Evolutionary conservation across 2,329 filamentous ascomycete genomes (phyloP).

Genomic region (Metarhizium brunneum): DNA sequence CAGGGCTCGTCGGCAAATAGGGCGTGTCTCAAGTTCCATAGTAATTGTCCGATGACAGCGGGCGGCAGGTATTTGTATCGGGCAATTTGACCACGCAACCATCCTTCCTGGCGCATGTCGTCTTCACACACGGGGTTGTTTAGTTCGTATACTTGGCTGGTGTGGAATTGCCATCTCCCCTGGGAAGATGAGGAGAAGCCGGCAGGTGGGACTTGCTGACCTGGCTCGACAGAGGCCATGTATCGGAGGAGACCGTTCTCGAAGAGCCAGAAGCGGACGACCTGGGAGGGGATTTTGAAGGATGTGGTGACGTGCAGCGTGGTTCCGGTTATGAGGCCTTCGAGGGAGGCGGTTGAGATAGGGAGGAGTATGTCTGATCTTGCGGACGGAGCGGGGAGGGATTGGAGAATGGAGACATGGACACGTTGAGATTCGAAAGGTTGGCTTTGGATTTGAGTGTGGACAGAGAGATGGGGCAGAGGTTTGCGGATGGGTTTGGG

Average conservation of each 20-base stretch:
- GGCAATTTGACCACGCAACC: constrained; percentile 39
- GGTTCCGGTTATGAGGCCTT: constrained; percentile 36
- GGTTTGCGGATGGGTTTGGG: constrained; percentile 17
- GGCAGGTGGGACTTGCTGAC: constrained; percentile 21
- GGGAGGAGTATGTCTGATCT: constrained; percentile 46
- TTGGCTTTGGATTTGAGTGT: constrained; percentile 18
- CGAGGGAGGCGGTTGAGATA: constrained; percentile 36
- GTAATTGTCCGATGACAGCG: constrained; percentile 45
- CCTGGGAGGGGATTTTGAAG: constrained; percentile 44
- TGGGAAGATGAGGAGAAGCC: constrained; percentile 19
- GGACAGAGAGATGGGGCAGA: constrained; percentile 13
- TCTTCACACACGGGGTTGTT: constrained; percentile 47
- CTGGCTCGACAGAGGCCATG: constrained; percentile 45
- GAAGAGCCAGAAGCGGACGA: constrained; percentile 56
- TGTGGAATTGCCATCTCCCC: constrained; percentile 17
- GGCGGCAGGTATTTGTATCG: constrained; percentile 47
- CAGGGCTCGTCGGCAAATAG: constrained; percentile 25
- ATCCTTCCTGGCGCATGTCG: constrained; percentile 44
- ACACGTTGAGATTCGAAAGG: constrained; percentile 38
- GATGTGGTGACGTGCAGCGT: constrained; percentile 47
- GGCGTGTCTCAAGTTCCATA: constrained; percentile 47
- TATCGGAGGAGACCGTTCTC: constrained; percentile 44
- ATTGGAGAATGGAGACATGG: constrained; percentile 36
- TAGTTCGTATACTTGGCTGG: constrained; percentile 47
- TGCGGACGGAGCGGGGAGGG: constrained; percentile 37